Conservation (phyloP, 148 eudicot species). For the Rheum nobile region DNA sequence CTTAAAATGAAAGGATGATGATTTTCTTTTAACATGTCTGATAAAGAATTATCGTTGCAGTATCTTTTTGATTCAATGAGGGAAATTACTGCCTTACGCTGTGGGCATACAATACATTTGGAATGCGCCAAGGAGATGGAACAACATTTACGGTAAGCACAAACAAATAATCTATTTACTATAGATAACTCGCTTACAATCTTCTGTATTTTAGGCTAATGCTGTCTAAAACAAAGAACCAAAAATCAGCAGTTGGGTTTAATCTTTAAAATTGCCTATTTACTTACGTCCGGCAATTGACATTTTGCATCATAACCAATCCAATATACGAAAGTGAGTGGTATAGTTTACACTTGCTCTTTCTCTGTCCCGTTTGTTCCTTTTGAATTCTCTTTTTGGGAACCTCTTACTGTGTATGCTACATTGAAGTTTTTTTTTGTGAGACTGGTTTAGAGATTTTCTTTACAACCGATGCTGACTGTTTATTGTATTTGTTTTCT, state of each 20-base stretch:
- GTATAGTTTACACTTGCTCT: no score
- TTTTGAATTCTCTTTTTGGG: background rate
- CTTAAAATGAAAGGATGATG: background rate
- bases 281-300: no score
- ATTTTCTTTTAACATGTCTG: background rate
- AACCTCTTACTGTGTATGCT: no score
- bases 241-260: background rate
- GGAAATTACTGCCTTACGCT: conserved; percentile 29
- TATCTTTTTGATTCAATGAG: conserved; percentile 38
- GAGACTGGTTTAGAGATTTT: background rate
- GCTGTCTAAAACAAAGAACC: background rate
- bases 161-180: background rate
- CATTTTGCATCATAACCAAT: no score
- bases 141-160: conserved; percentile 30
- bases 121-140: conserved; percentile 43
- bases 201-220: background rate
- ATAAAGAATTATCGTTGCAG: conserved; percentile 19
- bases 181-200: background rate
- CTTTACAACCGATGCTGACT: background rate
- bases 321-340: no score
- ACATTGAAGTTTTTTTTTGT: background rate
- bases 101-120: conserved; percentile 49
- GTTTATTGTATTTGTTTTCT: background rate
- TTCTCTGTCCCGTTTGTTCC: background rate
- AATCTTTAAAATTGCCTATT: background rate